Percentiles rank a stretch among this genome's conserved stretches.
These are phyloP conservation scores for Microdochium bolleyi DNA, from an alignment of 2,329 filamentous ascomycete species.

Conservation along the genomic window DNA sequence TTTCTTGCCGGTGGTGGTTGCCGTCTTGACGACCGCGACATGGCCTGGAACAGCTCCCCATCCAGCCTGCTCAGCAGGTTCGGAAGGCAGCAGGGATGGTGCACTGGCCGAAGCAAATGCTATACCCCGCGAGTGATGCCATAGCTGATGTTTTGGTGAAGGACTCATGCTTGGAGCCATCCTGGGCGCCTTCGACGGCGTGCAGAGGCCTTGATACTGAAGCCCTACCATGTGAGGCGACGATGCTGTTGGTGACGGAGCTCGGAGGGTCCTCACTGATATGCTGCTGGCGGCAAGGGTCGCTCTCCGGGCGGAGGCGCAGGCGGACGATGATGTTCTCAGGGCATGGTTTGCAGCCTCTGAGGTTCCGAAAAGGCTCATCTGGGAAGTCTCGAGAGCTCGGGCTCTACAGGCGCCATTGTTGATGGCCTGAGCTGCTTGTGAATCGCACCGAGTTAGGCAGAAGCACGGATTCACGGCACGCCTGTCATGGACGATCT, in stretches of 20 bases:
- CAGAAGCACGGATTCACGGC: neutral
- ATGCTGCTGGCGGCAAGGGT: slow-evolving; percentile 8
- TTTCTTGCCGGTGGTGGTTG: neutral
- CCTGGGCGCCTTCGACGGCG: neutral
- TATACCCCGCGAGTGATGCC: slow-evolving; percentile 24
- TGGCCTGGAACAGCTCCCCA: neutral
- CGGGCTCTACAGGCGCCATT: neutral
- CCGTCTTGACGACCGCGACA: neutral
- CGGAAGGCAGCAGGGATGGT: neutral
- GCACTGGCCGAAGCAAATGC: slow-evolving; percentile 15
- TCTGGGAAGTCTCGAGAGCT: slow-evolving; percentile 8
- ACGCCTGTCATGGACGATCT: neutral
- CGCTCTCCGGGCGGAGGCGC: slow-evolving; percentile 6
- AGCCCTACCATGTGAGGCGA: neutral
- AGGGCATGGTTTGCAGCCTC: slow-evolving; percentile 19
- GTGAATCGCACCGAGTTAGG: neutral
- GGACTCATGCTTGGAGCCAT: slow-evolving; percentile 5
- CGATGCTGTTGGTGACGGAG: neutral
- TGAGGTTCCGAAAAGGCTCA: slow-evolving; percentile 14
- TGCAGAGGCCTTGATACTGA: neutral
- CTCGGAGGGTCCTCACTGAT: neutral
- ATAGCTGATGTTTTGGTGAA: slow-evolving; percentile 17
- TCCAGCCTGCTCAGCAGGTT: neutral
- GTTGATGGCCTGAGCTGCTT: neutral
- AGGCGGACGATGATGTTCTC: slow-evolving; percentile 12